Conservation (phyloP, 768 basidiomycete species). For the Suillus variegatus region DNA sequence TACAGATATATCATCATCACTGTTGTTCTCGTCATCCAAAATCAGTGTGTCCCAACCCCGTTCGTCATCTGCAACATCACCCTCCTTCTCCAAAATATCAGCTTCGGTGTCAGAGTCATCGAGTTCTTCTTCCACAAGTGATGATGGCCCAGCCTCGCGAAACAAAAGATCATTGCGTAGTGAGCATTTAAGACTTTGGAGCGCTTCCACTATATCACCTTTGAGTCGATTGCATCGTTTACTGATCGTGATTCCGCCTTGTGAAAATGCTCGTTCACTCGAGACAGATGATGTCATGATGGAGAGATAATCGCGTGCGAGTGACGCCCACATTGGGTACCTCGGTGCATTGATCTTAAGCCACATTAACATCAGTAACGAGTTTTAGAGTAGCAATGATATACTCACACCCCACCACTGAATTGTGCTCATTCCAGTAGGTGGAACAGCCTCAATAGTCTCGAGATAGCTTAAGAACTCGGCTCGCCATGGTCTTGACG, state of each 20-base stretch:
- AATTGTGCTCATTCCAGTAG: neutral
- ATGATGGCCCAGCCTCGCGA: neutral
- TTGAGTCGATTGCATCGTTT: neutral
- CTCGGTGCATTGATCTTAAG: neutral
- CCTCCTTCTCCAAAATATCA: neutral
- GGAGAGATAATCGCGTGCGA: neutral
- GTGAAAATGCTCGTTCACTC: neutral
- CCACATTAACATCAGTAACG: neutral
- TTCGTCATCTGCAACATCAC: neutral
- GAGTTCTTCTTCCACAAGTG: neutral
- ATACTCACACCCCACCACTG: neutral
- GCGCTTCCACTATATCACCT: neutral
- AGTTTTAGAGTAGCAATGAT: neutral
- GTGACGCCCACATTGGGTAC: neutral
- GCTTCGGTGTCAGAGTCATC: neutral
- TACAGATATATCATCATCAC: neutral
- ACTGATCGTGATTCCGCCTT: neutral
- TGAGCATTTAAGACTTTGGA: neutral
- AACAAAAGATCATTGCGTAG: neutral
- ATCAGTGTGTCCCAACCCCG: neutral
- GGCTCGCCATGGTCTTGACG: neutral
- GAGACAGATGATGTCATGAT: neutral
- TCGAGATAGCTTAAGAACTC: neutral
- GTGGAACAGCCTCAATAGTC: neutral
- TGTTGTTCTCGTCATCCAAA: neutral